Evolutionary conservation across 495 filamentous ascomycete species (phyloP).

Genomic region (Neurospora sp.): DNA sequence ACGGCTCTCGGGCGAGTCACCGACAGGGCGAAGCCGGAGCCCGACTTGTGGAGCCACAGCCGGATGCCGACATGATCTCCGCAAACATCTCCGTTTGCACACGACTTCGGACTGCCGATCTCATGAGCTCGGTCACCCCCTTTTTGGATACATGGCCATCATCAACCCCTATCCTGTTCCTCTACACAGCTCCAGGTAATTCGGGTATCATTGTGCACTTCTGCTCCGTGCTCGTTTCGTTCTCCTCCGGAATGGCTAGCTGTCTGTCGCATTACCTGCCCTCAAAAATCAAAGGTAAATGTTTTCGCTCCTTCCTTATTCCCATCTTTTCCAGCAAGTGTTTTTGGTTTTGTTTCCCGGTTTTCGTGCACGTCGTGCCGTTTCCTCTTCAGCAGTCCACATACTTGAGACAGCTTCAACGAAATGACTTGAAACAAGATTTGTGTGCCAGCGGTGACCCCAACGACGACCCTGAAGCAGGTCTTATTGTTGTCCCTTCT

Average conservation of each 20-base stretch:
- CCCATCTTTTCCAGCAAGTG: background rate
- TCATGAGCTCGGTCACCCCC: background rate
- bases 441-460: slow-evolving; percentile 58
- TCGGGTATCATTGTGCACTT: background rate
- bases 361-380: background rate
- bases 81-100: background rate
- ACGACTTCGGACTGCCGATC: background rate
- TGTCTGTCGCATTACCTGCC: background rate
- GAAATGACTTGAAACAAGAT: slow-evolving; percentile 44
- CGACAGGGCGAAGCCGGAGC: background rate
- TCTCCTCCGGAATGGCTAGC: background rate
- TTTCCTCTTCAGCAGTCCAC: background rate
- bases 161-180: background rate
- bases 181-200: background rate
- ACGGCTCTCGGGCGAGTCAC: background rate
- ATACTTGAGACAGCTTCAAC: slow-evolving; percentile 20
- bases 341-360: background rate
- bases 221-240: background rate
- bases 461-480: background rate
- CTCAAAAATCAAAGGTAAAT: background rate
- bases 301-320: background rate
- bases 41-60: background rate
- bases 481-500: background rate
- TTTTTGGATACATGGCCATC: background rate
- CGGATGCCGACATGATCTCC: background rate